Percentiles rank a stretch among this genome's conserved stretches.
Conservation (phyloP, 2,329 filamentous ascomycete species). For the Drechslera avenae region DNA sequence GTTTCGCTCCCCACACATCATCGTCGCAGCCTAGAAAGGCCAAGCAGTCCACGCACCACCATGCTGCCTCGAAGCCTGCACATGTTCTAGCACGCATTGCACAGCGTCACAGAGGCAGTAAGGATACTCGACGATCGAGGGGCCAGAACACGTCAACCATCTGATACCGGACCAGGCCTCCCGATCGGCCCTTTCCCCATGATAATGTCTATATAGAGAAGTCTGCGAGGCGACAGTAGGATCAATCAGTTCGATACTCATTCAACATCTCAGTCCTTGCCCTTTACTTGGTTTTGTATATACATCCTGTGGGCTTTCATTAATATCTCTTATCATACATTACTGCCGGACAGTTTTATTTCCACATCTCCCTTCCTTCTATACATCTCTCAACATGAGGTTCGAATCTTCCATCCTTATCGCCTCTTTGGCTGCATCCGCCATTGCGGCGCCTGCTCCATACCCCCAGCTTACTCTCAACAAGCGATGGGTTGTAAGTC, state of each 20-base stretch:
- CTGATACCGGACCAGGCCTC: conserved; percentile 10
- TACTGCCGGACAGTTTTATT: conserved; percentile 38
- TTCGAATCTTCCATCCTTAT: conserved; percentile 35
- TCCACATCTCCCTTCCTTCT: conserved; percentile 1
- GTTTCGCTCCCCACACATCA: conserved; percentile 31
- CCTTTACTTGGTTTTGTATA: conserved; percentile 13
- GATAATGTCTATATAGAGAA: conserved; percentile 14
- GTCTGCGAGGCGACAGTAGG: neutral
- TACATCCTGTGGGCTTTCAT: conserved; percentile 3
- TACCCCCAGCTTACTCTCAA: conserved; percentile 14
- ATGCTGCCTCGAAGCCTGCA: conserved; percentile 25
- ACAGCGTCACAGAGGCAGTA: conserved; percentile 5
- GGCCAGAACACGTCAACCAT: conserved; percentile 12
- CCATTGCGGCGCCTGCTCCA: conserved; percentile 35
- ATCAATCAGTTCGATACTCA: conserved; percentile 15
- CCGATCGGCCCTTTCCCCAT: conserved; percentile 2
- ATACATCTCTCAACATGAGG: conserved; percentile 30
- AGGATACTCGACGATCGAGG: neutral
- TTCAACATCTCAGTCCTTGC: conserved; percentile 11
- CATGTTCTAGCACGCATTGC: conserved; percentile 18
- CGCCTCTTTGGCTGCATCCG: conserved; percentile 32
- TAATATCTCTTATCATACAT: conserved; percentile 17
- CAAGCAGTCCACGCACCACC: conserved; percentile 24
- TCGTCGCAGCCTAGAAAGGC: conserved; percentile 29
- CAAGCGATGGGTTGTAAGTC: conserved; percentile 36